A percentile compares a stretch with the other conserved stretches of the same genome.
phyloP scores from a whole-genome alignment of 148 eudicot species.

The Dysphania ambrosioides region DNA sequence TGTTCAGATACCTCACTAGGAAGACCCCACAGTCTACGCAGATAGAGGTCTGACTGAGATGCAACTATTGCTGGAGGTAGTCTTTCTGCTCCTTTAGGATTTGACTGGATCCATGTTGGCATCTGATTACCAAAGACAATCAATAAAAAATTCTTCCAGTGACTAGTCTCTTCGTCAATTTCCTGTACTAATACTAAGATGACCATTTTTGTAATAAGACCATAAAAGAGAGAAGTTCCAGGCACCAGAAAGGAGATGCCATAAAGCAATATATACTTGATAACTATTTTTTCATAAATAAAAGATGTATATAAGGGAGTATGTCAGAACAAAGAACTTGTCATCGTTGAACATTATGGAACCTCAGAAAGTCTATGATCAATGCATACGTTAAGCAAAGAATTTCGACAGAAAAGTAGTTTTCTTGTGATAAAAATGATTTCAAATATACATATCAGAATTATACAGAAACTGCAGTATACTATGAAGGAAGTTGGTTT shows the following conservation, averaged over 20 bases:
- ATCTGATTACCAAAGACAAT: not conserved
- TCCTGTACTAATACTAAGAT: no score
- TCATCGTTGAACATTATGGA: not conserved
- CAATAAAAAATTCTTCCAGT: not conserved
- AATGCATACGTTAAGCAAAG: not conserved
- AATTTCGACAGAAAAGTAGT: not conserved
- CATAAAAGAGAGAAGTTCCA: not conserved
- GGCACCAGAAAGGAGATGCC: not conserved
- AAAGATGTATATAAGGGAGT: not conserved
- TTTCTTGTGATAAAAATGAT: not conserved
- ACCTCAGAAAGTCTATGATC: not conserved
- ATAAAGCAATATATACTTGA: not conserved
- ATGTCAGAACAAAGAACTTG: not conserved
- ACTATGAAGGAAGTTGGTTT: not conserved
- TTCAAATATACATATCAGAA: not conserved
- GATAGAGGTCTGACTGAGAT: conserved; percentile 48
- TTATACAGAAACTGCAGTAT: not conserved
- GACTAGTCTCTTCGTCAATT: not conserved
- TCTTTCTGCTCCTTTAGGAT: conserved; percentile 69
- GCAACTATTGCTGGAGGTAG: conserved; percentile 61
- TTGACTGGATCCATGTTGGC: conserved; percentile 46
- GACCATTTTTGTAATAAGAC: not conserved
- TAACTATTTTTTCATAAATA: not conserved
- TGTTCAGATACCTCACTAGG: conserved; percentile 49
- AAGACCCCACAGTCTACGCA: conserved; percentile 50